phyloP scores from a whole-genome alignment of 2,329 filamentous ascomycete species.

The Fusarium nurragi region DNA sequence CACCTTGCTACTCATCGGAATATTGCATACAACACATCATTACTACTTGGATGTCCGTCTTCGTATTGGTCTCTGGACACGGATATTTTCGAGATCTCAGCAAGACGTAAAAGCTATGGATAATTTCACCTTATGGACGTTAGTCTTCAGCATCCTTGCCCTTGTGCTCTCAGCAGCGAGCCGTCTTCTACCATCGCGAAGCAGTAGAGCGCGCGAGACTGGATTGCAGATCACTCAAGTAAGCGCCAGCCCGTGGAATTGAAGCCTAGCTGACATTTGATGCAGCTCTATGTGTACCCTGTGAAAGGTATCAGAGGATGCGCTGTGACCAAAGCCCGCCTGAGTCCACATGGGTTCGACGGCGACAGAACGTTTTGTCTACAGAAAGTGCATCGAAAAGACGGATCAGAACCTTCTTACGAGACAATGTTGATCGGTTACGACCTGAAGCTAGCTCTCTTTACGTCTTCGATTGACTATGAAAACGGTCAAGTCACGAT shows the following conservation, averaged over 20 bases:
- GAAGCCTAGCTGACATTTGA: not conserved
- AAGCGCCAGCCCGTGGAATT: accelerated
- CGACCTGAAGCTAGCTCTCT: conserved; percentile 33
- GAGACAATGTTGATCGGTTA: conserved; percentile 40
- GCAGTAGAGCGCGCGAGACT: not conserved
- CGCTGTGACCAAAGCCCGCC: conserved; percentile 10
- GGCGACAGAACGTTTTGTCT: conserved; percentile 40
- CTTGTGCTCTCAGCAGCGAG: not conserved
- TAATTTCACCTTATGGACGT: not conserved
- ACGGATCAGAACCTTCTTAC: not conserved
- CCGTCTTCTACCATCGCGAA: not conserved
- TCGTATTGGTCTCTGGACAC: not conserved
- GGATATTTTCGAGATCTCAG: not conserved
- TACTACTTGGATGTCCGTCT: not conserved
- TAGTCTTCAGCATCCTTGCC: not conserved
- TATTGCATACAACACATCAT: not conserved
- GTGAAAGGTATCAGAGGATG: conserved; percentile 37
- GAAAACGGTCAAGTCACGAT: not conserved
- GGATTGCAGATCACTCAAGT: conserved; percentile 35
- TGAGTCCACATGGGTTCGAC: conserved; percentile 29
- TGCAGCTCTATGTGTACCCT: conserved; percentile 39
- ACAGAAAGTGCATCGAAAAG: conserved; percentile 29
- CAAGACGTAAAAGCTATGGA: not conserved
- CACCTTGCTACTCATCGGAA: too few relatives aligned
- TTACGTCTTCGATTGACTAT: conserved; percentile 21